These are phyloP conservation scores for Tylopilus felleus DNA, from an alignment of 768 basidiomycete species.

Conservation along the genomic window DNA sequence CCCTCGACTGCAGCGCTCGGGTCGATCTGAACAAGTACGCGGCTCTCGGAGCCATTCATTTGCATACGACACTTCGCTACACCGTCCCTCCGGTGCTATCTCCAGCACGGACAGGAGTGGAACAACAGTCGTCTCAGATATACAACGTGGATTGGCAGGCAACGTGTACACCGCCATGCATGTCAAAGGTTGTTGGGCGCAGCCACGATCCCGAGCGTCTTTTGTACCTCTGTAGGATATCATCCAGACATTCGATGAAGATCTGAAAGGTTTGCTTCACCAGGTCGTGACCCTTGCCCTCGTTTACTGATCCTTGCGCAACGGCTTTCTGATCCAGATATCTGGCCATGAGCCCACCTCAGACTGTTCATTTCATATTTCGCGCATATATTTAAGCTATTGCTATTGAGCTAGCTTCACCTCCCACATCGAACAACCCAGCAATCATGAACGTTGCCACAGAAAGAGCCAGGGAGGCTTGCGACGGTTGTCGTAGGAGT, in stretches of 20 bases:
- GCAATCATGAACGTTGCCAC: conserved; percentile 16
- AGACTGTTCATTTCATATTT: conserved; percentile 9
- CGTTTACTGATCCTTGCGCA: conserved; percentile 8
- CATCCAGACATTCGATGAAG: conserved; percentile 8
- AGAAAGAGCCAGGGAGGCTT: conserved; percentile 28
- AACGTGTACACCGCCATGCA: conserved; percentile 21
- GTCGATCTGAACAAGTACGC: conserved; percentile 9
- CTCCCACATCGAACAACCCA: conserved; percentile 1
- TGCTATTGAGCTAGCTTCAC: not conserved
- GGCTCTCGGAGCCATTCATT: conserved; percentile 18
- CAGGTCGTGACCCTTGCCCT: not conserved
- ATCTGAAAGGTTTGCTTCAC: conserved; percentile 15
- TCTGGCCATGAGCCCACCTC: conserved; percentile 6
- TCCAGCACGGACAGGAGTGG: conserved; percentile 14
- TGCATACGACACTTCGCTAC: conserved; percentile 5
- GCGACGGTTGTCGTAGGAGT: conserved; percentile 21
- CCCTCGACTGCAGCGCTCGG: not conserved
- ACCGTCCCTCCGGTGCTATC: conserved; percentile 11
- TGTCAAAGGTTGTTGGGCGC: conserved; percentile 7
- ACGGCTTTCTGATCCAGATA: conserved; percentile 9
- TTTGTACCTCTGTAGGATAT: not conserved
- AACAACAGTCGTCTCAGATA: not conserved
- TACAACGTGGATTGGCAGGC: conserved; percentile 20
- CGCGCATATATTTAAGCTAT: conserved; percentile 20
- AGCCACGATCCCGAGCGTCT: conserved; percentile 3